Base-by-base conservation (phyloP, 352 stramenopile genomes). In the Globisporangium sylvaticum region DNA sequence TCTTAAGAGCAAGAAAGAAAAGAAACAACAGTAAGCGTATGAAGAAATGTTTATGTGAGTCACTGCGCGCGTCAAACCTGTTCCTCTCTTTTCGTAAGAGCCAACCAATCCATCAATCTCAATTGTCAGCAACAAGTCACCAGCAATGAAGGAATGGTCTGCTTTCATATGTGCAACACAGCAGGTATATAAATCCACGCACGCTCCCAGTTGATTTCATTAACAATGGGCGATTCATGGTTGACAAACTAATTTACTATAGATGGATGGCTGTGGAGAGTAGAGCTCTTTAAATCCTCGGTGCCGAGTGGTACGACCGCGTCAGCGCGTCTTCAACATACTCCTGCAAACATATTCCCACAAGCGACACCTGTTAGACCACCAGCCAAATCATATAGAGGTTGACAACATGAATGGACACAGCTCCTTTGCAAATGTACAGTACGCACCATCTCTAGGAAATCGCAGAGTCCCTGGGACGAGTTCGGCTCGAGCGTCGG, bases 381-480 rank as follows among this genome's bases (percentile, higher is more conserved):
- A 44, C 25, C 18, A 57, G 4, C 15, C 27, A 58, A 58, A 29
- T 29, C n/a, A 55, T n/a, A 4, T n/a, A 10, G 22, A 20, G n/a
- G 29, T 15, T 27, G 18, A 55, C 7, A 18, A 58, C 34, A 14
- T 14, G 34, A 14, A 20, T 44, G 37, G 5, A 20, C 37, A 18
- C 20, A 46, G 15, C 37, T 46, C 12, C 14, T 46, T 46, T 22
- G 42, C 42, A n/a, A n/a, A 24, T 22, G 8, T 24, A 0, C 37
- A 44, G 14, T 6, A 59, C 65, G 61, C 32, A 90, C 83, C 78
- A 92, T 83, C 15, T 92, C 84, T 14, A 92, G 65, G 27, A 92
- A 92, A 53, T 92, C 84, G 42, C 84, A 92, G 7, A 92, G 70
- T 24, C 77, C 81, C 61, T 85, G 79, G 9, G 72, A 88, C 10